phyloP scores from a whole-genome alignment of 768 basidiomycete species.

The Cystobasidium tubakii region DNA sequence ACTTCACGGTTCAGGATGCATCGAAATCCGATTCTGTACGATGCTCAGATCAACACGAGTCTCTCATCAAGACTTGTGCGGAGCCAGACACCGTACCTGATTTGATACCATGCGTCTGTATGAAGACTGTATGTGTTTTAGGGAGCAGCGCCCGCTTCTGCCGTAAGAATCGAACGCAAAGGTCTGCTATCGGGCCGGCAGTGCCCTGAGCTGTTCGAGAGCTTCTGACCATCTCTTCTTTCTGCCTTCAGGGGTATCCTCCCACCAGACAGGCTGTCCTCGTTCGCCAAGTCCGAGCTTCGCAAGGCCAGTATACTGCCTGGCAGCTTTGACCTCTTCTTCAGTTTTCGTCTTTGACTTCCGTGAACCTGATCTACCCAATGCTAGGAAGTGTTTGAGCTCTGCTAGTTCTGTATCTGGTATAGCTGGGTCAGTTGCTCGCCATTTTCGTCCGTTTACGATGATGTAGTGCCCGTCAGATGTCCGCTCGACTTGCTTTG shows the following conservation, averaged over 20 bases:
- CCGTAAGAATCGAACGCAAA: no score
- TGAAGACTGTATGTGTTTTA: no score
- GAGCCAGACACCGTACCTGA: not conserved
- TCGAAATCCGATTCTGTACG: not conserved
- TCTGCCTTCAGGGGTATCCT: conserved; percentile 2
- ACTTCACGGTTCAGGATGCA: no score
- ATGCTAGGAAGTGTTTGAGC: conserved; percentile 24
- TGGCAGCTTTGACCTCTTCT: conserved; percentile 12
- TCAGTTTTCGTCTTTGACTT: conserved; percentile 8
- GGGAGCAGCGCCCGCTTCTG: no score
- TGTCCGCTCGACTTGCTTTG: not conserved
- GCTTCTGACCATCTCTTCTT: conserved; percentile 4
- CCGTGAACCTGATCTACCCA: conserved; percentile 7
- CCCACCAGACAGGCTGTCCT: conserved; percentile 31
- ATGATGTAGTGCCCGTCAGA: conserved; percentile 34
- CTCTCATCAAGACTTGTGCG: not conserved
- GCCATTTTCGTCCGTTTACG: conserved; percentile 32
- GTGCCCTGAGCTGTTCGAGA: conserved; percentile 19
- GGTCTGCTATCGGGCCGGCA: not conserved
- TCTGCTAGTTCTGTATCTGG: conserved; percentile 17
- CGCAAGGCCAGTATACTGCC: conserved; percentile 21
- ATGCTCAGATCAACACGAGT: not conserved
- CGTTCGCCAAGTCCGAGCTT: conserved; percentile 33
- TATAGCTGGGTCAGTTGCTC: conserved; percentile 29
- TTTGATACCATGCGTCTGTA: no score